A percentile compares a stretch with the other conserved stretches of the same genome.
phyloP scores from a whole-genome alignment of 768 basidiomycete species.

The Punctularia strigosozonata region DNA sequence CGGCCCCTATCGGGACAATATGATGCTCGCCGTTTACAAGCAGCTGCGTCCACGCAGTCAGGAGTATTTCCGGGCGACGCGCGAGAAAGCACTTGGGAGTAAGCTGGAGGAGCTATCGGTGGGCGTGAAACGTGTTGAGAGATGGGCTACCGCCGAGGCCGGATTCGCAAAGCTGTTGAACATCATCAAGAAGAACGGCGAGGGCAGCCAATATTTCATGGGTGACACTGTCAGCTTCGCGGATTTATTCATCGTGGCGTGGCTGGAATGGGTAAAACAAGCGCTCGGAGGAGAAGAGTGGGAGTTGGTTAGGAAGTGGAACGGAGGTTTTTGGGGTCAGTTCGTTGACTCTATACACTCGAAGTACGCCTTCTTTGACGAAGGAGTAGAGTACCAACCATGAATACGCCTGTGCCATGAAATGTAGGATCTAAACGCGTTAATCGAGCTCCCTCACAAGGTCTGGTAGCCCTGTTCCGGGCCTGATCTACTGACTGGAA shows the following conservation, averaged over 20 bases:
- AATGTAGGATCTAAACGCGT: too few species aligned
- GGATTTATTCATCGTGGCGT: neutral
- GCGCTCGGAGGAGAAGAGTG: too few species aligned
- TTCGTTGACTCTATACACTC: too few species aligned
- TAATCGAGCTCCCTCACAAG: too few species aligned
- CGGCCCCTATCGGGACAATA: neutral
- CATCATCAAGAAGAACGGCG: neutral
- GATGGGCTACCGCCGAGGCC: neutral
- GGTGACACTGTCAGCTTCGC: neutral
- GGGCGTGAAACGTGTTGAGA: neutral
- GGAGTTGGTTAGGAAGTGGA: too few species aligned
- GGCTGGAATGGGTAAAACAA: too few species aligned
- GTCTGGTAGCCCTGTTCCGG: too few species aligned
- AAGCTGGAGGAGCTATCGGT: conserved; percentile 22
- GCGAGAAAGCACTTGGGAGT: conserved; percentile 20
- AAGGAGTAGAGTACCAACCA: too few species aligned
- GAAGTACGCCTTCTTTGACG: too few species aligned
- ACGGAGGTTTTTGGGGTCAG: too few species aligned
- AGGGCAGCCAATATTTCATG: neutral
- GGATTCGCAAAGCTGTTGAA: neutral
- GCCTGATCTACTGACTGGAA: too few species aligned
- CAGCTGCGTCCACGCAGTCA: conserved; percentile 23
- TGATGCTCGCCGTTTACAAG: conserved; percentile 4
- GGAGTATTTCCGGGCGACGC: conserved; percentile 27
- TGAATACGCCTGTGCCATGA: too few species aligned